Evolutionary conservation across 164 flowering plant genomes (phyloP).

Genomic region (Nymphaea colorata): DNA sequence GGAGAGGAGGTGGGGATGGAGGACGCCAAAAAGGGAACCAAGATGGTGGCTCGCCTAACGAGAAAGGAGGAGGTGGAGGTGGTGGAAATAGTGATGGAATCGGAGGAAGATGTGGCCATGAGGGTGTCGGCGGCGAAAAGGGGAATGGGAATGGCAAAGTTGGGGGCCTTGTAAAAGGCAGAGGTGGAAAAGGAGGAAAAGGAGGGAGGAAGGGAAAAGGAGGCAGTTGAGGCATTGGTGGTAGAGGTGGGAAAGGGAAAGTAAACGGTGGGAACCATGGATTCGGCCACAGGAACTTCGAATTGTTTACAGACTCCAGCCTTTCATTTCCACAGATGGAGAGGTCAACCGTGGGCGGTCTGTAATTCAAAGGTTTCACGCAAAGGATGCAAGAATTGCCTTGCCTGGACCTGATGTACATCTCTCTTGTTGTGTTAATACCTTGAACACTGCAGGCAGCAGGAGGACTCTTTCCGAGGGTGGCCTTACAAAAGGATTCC

Average conservation of each 20-base stretch:
- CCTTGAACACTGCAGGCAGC: slow-evolving; percentile 41
- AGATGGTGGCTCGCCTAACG: slow-evolving; percentile 5
- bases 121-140: background rate
- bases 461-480: slow-evolving; percentile 24
- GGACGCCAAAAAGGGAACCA: slow-evolving; percentile 9
- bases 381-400: slow-evolving; percentile 41
- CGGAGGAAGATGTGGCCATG: slow-evolving; percentile 1
- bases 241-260: slow-evolving; percentile 28
- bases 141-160: slow-evolving; percentile 9
- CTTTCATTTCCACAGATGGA: slow-evolving; percentile 26
- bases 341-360: slow-evolving; percentile 23
- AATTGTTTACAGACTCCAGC: background rate
- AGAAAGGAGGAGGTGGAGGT: slow-evolving; percentile 4
- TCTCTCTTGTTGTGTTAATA: slow-evolving; percentile 23
- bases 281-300: background rate
- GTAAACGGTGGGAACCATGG: slow-evolving; percentile 7
- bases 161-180: slow-evolving; percentile 12
- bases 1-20: slow-evolving; percentile 7
- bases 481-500: slow-evolving; percentile 40
- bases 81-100: slow-evolving; percentile 3
- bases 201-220: slow-evolving; percentile 2
- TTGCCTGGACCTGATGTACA: slow-evolving; percentile 42
- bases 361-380: slow-evolving; percentile 31
- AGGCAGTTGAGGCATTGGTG: slow-evolving; percentile 10
- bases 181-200: slow-evolving; percentile 15